A percentile compares a stretch with the other conserved stretches of the same genome.
Conservation (phyloP, 179 eudicot genomes). For the Heliamphora pulchella region DNA sequence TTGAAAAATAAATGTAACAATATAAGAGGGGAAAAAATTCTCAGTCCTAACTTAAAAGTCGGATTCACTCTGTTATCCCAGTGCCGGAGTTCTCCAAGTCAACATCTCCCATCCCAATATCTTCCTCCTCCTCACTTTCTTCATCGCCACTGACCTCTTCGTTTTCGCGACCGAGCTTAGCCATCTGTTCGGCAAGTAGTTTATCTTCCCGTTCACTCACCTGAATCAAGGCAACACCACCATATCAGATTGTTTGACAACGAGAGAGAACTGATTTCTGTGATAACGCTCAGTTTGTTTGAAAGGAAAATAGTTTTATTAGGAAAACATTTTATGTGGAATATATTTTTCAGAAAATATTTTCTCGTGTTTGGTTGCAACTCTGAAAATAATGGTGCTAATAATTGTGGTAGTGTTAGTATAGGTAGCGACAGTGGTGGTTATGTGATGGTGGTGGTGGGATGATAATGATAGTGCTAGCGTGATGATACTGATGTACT, state of each 20-base stretch:
- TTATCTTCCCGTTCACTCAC: constrained; percentile 98
- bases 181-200: constrained; percentile 69
- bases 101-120: constrained; percentile 92
- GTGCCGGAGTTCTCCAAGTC: constrained; percentile 58
- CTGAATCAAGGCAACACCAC: constrained; percentile 26
- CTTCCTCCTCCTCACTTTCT: constrained; percentile 77
- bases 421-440: no score
- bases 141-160: constrained; percentile 74
- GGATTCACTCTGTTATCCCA: constrained; percentile 30
- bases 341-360: no score
- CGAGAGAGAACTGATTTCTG: not conserved
- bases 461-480: no score
- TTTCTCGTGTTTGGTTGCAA: no score
- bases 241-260: no score
- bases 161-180: constrained; percentile 49
- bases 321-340: no score
- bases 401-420: no score
- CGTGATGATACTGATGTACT: no score
- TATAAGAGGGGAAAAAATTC: not conserved
- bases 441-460: no score
- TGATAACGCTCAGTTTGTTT: no score
- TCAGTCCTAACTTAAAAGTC: not conserved
- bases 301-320: no score
- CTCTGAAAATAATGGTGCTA: no score
- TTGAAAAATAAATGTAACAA: not conserved